A percentile compares a stretch with the other conserved stretches of the same genome.
These are phyloP conservation scores for Breynia disticha DNA, from an alignment of 441 rosid species.

Conservation along the genomic window DNA sequence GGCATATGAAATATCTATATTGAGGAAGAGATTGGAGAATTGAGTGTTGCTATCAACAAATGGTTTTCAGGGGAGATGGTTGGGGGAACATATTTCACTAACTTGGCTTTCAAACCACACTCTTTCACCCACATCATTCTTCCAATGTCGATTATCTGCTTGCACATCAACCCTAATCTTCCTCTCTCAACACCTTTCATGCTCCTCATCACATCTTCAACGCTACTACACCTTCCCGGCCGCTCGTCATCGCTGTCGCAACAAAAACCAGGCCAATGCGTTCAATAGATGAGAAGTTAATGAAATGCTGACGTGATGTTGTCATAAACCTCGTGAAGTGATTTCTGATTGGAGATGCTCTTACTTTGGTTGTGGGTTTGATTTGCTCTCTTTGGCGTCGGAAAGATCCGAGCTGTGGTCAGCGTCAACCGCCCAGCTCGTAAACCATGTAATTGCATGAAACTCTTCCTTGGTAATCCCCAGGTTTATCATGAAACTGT, in stretches of 20 bases:
- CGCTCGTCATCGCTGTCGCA: conserved; percentile 32
- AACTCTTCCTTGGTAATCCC: conserved; percentile 61
- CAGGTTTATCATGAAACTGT: conserved; percentile 35
- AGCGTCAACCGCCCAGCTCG: conserved; percentile 96
- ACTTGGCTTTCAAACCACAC: conserved; percentile 35
- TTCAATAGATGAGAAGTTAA: no score
- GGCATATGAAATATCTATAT: no score
- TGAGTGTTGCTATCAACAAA: conserved; percentile 43
- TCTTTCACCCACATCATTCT: conserved; percentile 64
- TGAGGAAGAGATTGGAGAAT: background rate
- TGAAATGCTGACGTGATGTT: no score
- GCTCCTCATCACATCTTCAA: conserved; percentile 50
- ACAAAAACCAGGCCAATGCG: conserved; percentile 1
- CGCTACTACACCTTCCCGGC: conserved; percentile 22
- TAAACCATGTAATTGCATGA: conserved; percentile 67
- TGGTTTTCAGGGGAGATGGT: conserved; percentile 73
- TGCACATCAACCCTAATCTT: conserved; percentile 71
- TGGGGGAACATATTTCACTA: conserved; percentile 61
- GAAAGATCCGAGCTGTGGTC: conserved; percentile 64
- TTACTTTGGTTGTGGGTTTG: conserved; percentile 14
- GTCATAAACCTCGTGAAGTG: no score
- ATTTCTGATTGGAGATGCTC: background rate
- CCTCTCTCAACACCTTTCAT: conserved; percentile 68
- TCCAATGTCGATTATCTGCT: conserved; percentile 71
- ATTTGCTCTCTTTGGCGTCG: conserved; percentile 23